These are phyloP conservation scores for Fusarium mangiferae DNA, from an alignment of 2,329 filamentous ascomycete species.

Conservation along the genomic window DNA sequence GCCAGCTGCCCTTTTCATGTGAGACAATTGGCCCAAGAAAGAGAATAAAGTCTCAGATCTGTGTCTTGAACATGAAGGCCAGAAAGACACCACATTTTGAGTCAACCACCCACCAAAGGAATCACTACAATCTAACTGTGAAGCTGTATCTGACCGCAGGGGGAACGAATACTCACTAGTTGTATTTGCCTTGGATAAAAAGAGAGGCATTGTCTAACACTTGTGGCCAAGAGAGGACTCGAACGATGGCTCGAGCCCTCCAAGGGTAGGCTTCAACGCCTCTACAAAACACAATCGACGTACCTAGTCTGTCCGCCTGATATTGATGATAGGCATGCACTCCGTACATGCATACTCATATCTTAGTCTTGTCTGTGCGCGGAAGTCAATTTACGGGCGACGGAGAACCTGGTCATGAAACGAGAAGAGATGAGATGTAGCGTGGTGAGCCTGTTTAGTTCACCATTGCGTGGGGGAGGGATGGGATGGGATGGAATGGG, in stretches of 20 bases:
- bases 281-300: neutral
- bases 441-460: neutral
- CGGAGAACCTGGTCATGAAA: conserved; percentile 6
- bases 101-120: neutral
- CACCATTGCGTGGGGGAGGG: neutral
- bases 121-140: neutral
- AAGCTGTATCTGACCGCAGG: neutral
- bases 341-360: neutral
- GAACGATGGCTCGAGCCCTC: neutral
- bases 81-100: neutral
- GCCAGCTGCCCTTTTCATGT: conserved; percentile 12
- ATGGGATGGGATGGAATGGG: neutral
- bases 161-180: neutral
- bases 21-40: conserved; percentile 7
- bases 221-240: neutral
- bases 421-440: neutral
- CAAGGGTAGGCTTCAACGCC: neutral
- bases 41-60: conserved; percentile 25
- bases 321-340: neutral
- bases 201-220: neutral
- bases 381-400: conserved; percentile 36
- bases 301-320: neutral
- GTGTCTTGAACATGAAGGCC: conserved; percentile 23
- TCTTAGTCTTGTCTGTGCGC: conserved; percentile 31
- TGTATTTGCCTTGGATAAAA: neutral